These are phyloP conservation scores for Kluyveromyces nonfermentans DNA, from an alignment of 805 yeast species.

Conservation along the genomic window DNA sequence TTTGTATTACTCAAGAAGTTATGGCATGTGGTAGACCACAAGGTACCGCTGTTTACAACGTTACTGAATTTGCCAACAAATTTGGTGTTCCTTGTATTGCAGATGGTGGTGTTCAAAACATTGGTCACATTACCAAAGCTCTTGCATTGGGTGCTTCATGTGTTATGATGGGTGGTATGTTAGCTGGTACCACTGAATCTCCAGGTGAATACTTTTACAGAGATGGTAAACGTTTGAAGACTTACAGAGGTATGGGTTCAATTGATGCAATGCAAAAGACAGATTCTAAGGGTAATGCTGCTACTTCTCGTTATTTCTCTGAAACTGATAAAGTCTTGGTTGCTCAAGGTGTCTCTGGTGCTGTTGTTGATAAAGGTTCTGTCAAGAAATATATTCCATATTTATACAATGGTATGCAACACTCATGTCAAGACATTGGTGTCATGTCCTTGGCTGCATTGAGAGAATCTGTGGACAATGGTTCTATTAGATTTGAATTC, in stretches of 20 bases:
- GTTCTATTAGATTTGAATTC: slow-evolving; percentile 84
- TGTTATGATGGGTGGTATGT: slow-evolving; percentile 99
- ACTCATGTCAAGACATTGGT: slow-evolving; percentile 98
- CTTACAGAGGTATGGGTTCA: slow-evolving; percentile 99
- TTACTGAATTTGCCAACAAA: slow-evolving; percentile 84
- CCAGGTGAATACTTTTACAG: slow-evolving; percentile 98
- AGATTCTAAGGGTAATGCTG: slow-evolving; percentile 82
- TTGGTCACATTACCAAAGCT: slow-evolving; percentile 97
- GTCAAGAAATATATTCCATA: slow-evolving; percentile 90
- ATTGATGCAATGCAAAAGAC: slow-evolving; percentile 97
- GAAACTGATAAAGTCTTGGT: slow-evolving; percentile 92
- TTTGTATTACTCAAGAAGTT: slow-evolving; percentile 98
- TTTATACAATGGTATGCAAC: slow-evolving; percentile 91
- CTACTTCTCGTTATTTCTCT: slow-evolving; percentile 96
- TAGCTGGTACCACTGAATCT: slow-evolving; percentile 97
- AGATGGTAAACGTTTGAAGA: slow-evolving; percentile 95
- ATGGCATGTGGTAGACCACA: slow-evolving; percentile 99
- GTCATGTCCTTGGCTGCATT: slow-evolving; percentile 54
- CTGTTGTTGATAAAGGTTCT: slow-evolving; percentile 95
- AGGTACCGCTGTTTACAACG: slow-evolving; percentile 96
- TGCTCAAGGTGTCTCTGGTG: slow-evolving; percentile 98
- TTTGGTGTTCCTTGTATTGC: slow-evolving; percentile 99
- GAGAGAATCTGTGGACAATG: slow-evolving; percentile 52
- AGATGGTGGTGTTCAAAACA: slow-evolving; percentile 98
- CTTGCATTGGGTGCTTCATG: slow-evolving; percentile 92